Percentiles rank a stretch among this genome's conserved stretches.
Evolutionary conservation across 306 rosid genomes (phyloP).

Genomic region (Fragaria iinumae): DNA sequence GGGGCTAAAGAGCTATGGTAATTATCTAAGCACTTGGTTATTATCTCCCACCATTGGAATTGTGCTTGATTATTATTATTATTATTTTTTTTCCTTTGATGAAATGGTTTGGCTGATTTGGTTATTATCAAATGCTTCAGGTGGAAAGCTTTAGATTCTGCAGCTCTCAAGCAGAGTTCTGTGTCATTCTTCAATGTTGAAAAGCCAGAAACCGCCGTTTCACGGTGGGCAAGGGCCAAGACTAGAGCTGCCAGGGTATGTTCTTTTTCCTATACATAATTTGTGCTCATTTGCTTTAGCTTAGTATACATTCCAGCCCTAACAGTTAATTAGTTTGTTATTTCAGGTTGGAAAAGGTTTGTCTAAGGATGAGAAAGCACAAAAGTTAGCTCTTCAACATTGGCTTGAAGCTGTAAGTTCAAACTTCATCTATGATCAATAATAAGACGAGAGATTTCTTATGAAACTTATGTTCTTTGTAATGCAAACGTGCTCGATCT

Average conservation of each 20-base stretch:
- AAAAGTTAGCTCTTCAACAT: conserved; percentile 86
- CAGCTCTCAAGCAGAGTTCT: conserved; percentile 68
- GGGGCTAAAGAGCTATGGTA: conserved; percentile 6
- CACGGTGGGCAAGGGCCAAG: conserved; percentile 92
- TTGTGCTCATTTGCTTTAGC: neutral
- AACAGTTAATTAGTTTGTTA: neutral
- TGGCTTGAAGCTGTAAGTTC: conserved; percentile 92
- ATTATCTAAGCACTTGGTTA: neutral
- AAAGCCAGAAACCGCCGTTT: conserved; percentile 74
- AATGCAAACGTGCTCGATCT: neutral
- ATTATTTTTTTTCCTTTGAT: neutral
- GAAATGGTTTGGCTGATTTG: conserved; percentile 12
- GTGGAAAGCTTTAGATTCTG: conserved; percentile 91
- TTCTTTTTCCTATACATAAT: neutral
- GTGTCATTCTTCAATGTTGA: conserved; percentile 66
- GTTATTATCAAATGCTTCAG: conserved; percentile 36
- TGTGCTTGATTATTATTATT: neutral
- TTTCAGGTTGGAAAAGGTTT: conserved; percentile 90
- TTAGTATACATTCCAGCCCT: neutral
- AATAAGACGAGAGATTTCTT: neutral
- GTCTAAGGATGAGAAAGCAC: conserved; percentile 95
- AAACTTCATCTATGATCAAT: neutral
- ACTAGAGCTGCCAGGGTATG: conserved; percentile 88
- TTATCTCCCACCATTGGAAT: neutral
- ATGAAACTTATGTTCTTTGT: neutral